Conservation (phyloP, 805 yeast species). For the Starmerella floricola region DNA sequence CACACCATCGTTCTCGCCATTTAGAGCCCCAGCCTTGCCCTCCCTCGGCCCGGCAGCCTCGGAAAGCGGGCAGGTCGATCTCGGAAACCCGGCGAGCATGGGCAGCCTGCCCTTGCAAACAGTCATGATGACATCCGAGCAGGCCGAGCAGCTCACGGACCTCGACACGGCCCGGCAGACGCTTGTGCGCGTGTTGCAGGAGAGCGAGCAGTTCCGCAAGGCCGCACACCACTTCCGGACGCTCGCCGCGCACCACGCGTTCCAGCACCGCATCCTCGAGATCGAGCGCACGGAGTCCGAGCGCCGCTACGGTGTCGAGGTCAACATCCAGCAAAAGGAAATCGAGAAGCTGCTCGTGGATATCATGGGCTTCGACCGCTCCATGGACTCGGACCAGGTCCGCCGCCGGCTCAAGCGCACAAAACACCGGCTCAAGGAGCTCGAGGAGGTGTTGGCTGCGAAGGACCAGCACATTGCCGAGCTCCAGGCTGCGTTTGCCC, state of each 20-base stretch:
- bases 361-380: constrained; percentile 28
- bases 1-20: neutral
- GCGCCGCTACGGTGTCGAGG: constrained; percentile 39
- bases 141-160: constrained; percentile 13
- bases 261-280: constrained; percentile 33
- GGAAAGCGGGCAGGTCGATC: constrained; percentile 7
- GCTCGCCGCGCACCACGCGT: constrained; percentile 21
- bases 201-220: constrained; percentile 19
- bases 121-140: constrained; percentile 17
- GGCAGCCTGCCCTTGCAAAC: constrained; percentile 23
- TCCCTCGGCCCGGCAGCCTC: constrained; percentile 9
- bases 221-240: constrained; percentile 22
- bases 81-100: constrained; percentile 8
- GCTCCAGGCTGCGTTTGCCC: constrained; percentile 4
- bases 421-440: constrained; percentile 36
- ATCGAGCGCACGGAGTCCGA: constrained; percentile 36
- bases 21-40: constrained; percentile 1
- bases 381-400: constrained; percentile 30
- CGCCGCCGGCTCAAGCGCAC: constrained; percentile 32
- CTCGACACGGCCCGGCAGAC: constrained; percentile 8
- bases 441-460: constrained; percentile 34
- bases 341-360: constrained; percentile 35
- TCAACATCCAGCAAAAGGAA: constrained; percentile 35
- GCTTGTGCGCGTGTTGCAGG: constrained; percentile 20
- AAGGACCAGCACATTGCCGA: constrained; percentile 28